A percentile compares a stretch with the other conserved stretches of the same genome.
Evolutionary conservation across 148 eudicot genomes (phyloP).

Genomic region (Amaranthus hypochondriacus): DNA sequence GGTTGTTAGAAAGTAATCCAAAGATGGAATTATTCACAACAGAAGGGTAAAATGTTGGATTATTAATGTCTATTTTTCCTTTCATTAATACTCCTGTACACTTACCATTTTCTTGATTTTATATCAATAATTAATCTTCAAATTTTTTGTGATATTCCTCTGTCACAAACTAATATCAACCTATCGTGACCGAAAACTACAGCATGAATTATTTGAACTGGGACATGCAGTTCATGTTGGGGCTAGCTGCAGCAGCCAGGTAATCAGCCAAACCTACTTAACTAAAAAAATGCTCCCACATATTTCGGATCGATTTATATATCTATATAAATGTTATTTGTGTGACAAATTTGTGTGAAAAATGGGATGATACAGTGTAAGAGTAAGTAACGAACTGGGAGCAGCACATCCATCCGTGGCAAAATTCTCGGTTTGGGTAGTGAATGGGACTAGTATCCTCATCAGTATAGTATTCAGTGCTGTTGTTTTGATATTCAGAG

Average conservation of each 20-base stretch:
- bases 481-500: conserved; percentile 35
- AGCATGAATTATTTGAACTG: conserved; percentile 58
- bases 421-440: conserved; percentile 44
- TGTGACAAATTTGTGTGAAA: neutral
- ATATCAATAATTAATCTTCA: neutral
- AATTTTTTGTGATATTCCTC: neutral
- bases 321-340: no score
- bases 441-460: conserved; percentile 39
- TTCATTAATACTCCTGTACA: no score
- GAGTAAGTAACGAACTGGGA: conserved; percentile 56
- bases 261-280: conserved; percentile 3
- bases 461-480: conserved; percentile 40
- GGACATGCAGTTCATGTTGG: conserved; percentile 62
- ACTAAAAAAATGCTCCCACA: neutral
- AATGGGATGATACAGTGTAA: conserved; percentile 28
- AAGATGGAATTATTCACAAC: no score
- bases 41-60: no score
- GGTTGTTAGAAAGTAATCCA: no score
- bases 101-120: neutral
- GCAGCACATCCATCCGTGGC: conserved; percentile 55
- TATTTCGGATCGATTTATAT: no score
- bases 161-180: neutral
- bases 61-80: no score
- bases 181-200: conserved; percentile 21
- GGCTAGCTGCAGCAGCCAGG: conserved; percentile 57